Base-by-base conservation (phyloP, 164 flowering plant species). In the Vitis cinerea region DNA sequence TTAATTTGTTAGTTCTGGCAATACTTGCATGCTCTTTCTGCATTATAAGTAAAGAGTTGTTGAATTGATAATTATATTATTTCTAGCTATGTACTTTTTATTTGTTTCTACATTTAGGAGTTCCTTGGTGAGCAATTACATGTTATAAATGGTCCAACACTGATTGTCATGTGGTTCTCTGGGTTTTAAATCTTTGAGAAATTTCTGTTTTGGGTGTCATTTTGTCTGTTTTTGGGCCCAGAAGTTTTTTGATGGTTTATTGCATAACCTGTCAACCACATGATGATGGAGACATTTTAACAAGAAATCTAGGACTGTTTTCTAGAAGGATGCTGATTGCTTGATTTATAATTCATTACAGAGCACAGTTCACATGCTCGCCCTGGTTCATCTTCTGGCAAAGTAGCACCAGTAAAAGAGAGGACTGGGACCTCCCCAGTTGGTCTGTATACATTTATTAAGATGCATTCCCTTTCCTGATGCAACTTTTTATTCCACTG, bases 301-400 rank as follows among this genome's bases (percentile, higher is more conserved):
- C 27, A 23, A 14, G 50, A 8, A 30, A 17, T 10, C 19, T 10
- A 49, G 53, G 55, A 11, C 4, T 16, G 4, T 23, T 23, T 49
- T 17, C 59, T 48, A 48, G 10, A 61, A 55, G 14, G 10, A 27
- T 69, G 52, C 56, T 77, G 50, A 73, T 66, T 70, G 60, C 44
- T 71, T 73, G 19, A 8, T 61, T 11, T 59, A 65, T 65, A 3
- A 27, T 48, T 67, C 13, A 64, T 79, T 62, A 51, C 85, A 88
- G 96, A 87, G 56, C 80, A 72, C 60, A 73, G 76, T 72, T 73
- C 84, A 51, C 84, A 84, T 71, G 80, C 80, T 67, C 86, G 85
- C 65, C 92, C 97, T 68, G 78, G 81, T 54, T 87, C 90, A 50
- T 80, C 92, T 64, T 83, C 91, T 81, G 83, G 90, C 12, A 69